A percentile compares a stretch with the other conserved stretches of the same genome.
phyloP scores from a whole-genome alignment of 331 rosid species.

The Cucumis variabilis region DNA sequence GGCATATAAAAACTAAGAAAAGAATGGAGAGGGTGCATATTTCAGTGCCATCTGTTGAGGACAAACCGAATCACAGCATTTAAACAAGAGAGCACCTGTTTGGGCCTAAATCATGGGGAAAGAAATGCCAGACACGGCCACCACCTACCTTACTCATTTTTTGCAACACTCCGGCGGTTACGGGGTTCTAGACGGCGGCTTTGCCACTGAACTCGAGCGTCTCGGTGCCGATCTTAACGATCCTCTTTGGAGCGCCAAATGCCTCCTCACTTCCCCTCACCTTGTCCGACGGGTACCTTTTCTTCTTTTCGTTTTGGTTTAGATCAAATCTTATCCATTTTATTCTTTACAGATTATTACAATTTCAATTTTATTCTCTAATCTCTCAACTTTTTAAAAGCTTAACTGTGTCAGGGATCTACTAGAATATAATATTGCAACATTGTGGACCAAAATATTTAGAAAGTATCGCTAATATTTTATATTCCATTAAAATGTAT shows the following conservation, averaged over 20 bases:
- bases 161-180: constrained; percentile 67
- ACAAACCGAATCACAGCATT: background rate
- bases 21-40: background rate
- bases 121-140: constrained; percentile 17
- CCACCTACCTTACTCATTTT: constrained; percentile 56
- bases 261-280: constrained; percentile 79
- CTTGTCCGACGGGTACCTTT: constrained; percentile 73
- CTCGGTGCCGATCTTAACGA: constrained; percentile 91
- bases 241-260: constrained; percentile 97
- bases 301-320: no score
- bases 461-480: no score
- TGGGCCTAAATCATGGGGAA: constrained; percentile 7
- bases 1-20: background rate
- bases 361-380: no score
- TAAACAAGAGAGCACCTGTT: background rate
- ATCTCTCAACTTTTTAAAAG: no score
- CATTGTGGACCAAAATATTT: no score
- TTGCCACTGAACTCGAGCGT: constrained; percentile 93
- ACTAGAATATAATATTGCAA: no score
- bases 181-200: constrained; percentile 85
- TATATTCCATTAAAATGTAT: no score
- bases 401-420: no score
- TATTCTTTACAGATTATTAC: no score
- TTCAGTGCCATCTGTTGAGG: background rate
- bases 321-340: background rate